A percentile compares a stretch with the other conserved stretches of the same genome.
phyloP scores from a whole-genome alignment of 805 yeast species.

The Candida verbasci region DNA sequence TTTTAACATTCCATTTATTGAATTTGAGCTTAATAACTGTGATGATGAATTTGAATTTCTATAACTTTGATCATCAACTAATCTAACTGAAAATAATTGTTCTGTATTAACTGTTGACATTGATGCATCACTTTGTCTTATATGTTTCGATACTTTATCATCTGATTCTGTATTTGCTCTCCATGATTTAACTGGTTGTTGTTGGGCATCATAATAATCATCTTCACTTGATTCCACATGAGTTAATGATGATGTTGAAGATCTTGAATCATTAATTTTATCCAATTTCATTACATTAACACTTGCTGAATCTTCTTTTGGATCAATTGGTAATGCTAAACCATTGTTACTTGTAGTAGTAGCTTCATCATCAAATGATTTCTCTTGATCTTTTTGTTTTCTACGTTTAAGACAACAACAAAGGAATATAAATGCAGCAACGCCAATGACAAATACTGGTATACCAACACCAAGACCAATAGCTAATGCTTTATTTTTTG shows the following conservation, averaged over 20 bases:
- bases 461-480: conserved; percentile 89
- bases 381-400: conserved; percentile 12
- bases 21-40: conserved; percentile 20
- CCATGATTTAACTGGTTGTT: conserved; percentile 39
- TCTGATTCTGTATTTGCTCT: conserved; percentile 36
- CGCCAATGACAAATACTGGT: conserved; percentile 52
- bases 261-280: conserved; percentile 11
- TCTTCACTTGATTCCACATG: conserved; percentile 39
- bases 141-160: conserved; percentile 31
- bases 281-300: conserved; percentile 11
- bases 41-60: conserved; percentile 29
- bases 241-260: conserved; percentile 46
- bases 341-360: conserved; percentile 11
- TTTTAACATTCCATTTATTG: conserved; percentile 19
- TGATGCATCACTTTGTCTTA: conserved; percentile 70
- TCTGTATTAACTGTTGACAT: conserved; percentile 82
- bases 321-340: conserved; percentile 5
- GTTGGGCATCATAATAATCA: conserved; percentile 21
- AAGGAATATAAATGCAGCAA: conserved; percentile 47
- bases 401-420: conserved; percentile 46
- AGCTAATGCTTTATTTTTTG: conserved; percentile 57
- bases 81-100: conserved; percentile 72
- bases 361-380: conserved; percentile 20
- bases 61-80: conserved; percentile 54
- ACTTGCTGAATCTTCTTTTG: conserved; percentile 5